These are phyloP conservation scores for Moniliella sp. DNA, from an alignment of 1,284 basidiomycete species.

Conservation along the genomic window DNA sequence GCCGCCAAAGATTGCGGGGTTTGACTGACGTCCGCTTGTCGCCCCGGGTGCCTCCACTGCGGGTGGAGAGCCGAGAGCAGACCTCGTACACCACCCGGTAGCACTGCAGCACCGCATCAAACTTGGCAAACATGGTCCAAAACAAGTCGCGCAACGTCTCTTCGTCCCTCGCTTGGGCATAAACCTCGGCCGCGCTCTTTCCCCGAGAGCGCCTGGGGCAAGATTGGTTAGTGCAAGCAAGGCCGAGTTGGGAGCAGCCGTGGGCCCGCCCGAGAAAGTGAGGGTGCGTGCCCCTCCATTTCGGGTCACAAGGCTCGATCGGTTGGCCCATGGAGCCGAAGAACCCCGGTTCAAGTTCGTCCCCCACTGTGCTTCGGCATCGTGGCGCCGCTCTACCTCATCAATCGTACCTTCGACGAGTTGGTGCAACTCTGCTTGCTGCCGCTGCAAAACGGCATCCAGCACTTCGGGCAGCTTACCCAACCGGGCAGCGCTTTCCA, in stretches of 20 bases:
- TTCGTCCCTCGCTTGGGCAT: conserved; percentile 17
- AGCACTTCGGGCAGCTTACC: conserved; percentile 68
- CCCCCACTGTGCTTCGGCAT: conserved; percentile 6
- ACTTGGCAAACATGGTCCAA: conserved; percentile 90
- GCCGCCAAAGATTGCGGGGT: conserved; percentile 61
- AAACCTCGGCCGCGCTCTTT: conserved; percentile 13
- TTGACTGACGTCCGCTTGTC: no score
- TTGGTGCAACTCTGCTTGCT: conserved; percentile 61
- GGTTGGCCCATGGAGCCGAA: conserved; percentile 2
- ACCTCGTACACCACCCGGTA: conserved; percentile 79
- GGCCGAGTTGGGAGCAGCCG: no score
- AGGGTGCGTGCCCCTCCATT: no score
- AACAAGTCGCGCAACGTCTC: conserved; percentile 54
- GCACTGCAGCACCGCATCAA: conserved; percentile 84
- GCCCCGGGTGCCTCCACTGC: conserved; percentile 10
- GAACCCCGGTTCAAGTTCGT: no score
- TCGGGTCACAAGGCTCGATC: conserved; percentile 2
- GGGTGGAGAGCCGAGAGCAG: conserved; percentile 11
- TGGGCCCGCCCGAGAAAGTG: no score
- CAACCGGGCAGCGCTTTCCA: conserved; percentile 73
- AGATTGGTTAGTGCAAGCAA: no score
- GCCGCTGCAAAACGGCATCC: conserved; percentile 61
- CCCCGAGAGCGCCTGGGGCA: conserved; percentile 6
- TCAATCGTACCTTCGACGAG: conserved; percentile 68
- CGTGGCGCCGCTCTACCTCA: conserved; percentile 52